phyloP scores from a whole-genome alignment of 2,329 filamentous ascomycete genomes.

The Xylaria sp. region DNA sequence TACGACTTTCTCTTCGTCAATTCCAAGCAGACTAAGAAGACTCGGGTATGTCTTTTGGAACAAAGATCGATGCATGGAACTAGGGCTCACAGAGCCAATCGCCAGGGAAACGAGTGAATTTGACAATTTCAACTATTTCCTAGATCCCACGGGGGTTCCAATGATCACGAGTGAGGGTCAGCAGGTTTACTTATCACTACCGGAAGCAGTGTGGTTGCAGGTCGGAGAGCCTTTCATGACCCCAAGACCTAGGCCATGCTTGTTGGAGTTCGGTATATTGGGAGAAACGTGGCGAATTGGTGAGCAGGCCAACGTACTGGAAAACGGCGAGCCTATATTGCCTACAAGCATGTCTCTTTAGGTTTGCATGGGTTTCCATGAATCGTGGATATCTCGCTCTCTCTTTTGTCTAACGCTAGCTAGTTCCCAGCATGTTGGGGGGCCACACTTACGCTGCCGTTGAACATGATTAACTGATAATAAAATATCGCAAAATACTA shows the following conservation, averaged over 20 bases:
- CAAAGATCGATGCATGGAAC: background rate
- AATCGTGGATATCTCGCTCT: background rate
- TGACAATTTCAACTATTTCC: background rate
- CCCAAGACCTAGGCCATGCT: background rate
- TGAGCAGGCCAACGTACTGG: background rate
- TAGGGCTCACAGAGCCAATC: background rate
- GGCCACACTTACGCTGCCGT: background rate
- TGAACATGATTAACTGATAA: no score
- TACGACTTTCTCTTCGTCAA: background rate
- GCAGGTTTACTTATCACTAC: background rate
- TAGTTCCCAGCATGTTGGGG: background rate
- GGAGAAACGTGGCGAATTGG: slow-evolving; percentile 12
- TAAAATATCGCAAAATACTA: no score
- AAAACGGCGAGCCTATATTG: background rate
- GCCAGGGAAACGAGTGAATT: background rate
- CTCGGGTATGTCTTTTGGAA: slow-evolving; percentile 19
- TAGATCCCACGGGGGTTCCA: background rate
- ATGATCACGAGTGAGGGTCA: background rate
- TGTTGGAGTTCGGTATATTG: slow-evolving; percentile 10
- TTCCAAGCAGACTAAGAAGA: background rate
- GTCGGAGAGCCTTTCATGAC: background rate
- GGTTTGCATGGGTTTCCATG: background rate
- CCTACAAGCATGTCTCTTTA: background rate
- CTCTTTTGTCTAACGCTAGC: background rate
- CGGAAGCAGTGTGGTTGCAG: background rate